Evolutionary conservation across 2,329 filamentous ascomycete species (phyloP).

Genomic region (Colletotrichum abscissum): DNA sequence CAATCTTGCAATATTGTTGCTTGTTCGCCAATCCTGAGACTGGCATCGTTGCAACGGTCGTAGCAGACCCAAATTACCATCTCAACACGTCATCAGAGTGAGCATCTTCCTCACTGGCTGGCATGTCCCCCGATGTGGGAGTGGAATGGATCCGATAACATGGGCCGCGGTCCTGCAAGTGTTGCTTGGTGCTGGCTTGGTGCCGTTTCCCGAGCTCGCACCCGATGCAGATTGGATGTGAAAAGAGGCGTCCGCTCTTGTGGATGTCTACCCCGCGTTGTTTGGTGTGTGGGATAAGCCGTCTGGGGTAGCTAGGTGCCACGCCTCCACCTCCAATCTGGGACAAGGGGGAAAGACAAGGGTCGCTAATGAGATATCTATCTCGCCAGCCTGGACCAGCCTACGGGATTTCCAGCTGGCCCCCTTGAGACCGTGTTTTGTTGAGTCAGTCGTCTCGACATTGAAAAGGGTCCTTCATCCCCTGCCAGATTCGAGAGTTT

Average conservation of each 20-base stretch:
- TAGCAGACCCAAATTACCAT: constrained; percentile 11
- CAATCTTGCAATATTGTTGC: neutral
- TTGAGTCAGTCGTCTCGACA: neutral
- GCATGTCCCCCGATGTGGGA: neutral
- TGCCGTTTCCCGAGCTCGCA: constrained; percentile 14
- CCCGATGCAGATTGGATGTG: constrained; percentile 15
- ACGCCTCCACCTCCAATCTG: constrained; percentile 13
- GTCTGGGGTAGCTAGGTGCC: constrained; percentile 18
- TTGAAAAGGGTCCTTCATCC: neutral
- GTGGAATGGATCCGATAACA: constrained; percentile 6
- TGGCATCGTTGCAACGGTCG: neutral
- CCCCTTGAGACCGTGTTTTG: neutral
- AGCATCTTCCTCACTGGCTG: constrained; percentile 7
- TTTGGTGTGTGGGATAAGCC: constrained; percentile 6
- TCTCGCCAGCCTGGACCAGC: neutral
- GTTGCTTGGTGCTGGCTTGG: neutral
- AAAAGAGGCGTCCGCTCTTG: constrained; percentile 7
- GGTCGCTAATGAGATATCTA: constrained; percentile 1
- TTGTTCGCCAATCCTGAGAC: constrained; percentile 1
- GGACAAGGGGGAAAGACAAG: neutral
- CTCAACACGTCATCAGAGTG: constrained; percentile 17
- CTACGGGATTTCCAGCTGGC: neutral
- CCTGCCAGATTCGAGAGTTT: neutral
- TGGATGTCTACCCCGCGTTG: constrained; percentile 30
- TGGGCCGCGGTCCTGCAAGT: neutral